A percentile compares a stretch with the other conserved stretches of the same genome.
Conservation (phyloP, 306 rosid genomes). For the Cucurbita moschata region DNA sequence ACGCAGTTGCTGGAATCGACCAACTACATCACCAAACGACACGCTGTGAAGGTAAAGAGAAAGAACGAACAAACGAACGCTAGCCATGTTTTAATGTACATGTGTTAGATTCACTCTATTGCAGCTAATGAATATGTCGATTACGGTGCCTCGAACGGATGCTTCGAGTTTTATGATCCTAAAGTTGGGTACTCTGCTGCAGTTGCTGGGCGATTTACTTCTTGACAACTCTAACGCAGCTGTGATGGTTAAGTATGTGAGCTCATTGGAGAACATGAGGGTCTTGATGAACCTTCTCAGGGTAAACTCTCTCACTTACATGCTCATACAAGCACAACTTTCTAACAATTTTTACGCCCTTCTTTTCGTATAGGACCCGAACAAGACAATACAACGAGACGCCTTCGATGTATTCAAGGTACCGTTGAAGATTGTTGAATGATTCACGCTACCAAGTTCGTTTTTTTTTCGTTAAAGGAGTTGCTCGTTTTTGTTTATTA, state of each 20-base stretch:
- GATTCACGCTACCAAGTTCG: too few relatives aligned
- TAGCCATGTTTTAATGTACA: not conserved
- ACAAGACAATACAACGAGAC: slow-evolving; percentile 29
- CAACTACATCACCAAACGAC: slow-evolving; percentile 27
- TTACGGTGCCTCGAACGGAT: not conserved
- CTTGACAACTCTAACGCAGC: slow-evolving; percentile 3
- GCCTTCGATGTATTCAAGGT: slow-evolving; percentile 23
- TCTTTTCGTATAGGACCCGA: slow-evolving; percentile 24
- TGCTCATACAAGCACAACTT: not conserved
- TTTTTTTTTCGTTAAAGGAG: not conserved
- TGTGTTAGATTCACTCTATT: not conserved
- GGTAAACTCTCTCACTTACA: not conserved
- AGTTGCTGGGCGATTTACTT: slow-evolving; percentile 10
- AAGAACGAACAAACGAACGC: too few relatives aligned
- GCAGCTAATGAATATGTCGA: too few relatives aligned
- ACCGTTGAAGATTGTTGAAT: not conserved
- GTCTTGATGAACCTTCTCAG: slow-evolving; percentile 14
- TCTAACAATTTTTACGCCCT: not conserved
- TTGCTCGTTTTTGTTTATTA: not conserved
- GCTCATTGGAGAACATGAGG: slow-evolving; percentile 14
- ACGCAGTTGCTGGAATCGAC: slow-evolving; percentile 14
- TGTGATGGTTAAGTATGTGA: slow-evolving; percentile 12
- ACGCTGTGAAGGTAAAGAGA: slow-evolving; percentile 19
- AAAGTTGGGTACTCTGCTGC: not conserved
- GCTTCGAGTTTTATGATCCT: not conserved